Evolutionary conservation across 768 basidiomycete genomes (phyloP).

Genomic region (Lactifluus piperatus): DNA sequence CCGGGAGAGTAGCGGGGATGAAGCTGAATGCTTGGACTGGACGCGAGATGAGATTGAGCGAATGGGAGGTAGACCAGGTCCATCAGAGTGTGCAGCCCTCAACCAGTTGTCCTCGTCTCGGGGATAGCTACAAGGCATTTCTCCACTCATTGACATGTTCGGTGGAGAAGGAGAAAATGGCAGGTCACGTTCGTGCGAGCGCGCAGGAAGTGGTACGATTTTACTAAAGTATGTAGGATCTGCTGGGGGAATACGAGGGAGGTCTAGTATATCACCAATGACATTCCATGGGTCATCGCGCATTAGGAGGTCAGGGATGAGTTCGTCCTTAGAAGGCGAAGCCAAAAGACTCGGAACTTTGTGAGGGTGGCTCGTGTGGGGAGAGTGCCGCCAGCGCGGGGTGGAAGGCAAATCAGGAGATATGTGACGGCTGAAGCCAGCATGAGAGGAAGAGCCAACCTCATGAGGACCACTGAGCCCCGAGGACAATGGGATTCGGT

Average conservation of each 20-base stretch:
- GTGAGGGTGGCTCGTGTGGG: neutral
- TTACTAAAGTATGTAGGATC: neutral
- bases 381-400: neutral
- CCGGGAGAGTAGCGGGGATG: neutral
- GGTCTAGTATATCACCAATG: conserved; percentile 14
- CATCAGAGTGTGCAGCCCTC: neutral
- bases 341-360: neutral
- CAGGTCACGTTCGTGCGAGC: neutral
- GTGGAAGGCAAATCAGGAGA: neutral
- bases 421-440: neutral
- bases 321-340: conserved; percentile 1
- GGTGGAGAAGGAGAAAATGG: neutral
- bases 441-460: neutral
- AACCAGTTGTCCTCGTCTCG: neutral
- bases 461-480: neutral
- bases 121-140: neutral
- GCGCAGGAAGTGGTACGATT: neutral
- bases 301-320: conserved; percentile 5
- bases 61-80: neutral
- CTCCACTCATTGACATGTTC: neutral
- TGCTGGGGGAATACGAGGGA: conserved; percentile 12
- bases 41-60: neutral
- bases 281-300: conserved; percentile 16
- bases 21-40: neutral
- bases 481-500: neutral